Evolutionary conservation across 495 filamentous ascomycete genomes (phyloP), one percentile per base, ranked within the genome.

Genomic region (Hyaloscypha finlandica): DNA sequence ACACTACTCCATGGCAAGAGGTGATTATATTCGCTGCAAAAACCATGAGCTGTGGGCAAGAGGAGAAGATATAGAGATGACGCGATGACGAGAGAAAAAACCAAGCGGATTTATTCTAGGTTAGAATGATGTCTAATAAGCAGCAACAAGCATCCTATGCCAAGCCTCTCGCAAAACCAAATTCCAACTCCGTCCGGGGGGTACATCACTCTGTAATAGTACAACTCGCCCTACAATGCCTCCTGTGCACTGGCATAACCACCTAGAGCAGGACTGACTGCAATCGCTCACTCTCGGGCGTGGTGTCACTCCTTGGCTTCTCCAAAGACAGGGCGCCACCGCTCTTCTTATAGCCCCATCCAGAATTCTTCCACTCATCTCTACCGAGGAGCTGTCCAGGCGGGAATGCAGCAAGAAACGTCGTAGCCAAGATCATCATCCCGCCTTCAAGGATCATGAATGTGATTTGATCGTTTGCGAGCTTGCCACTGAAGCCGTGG

Each of bases 371-470:
- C 53, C 53, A 56, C 22, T 56, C 22, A 6, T 56, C 53, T 29
- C 53, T 25, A n/a, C 53, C 20, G 5, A 56, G 8, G 29, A 56
- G 30, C 8, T 31, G 53, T 9, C 53, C 53, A 16, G 53, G 53
- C 9, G 20, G 53, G 53, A 56, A 56, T 16, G 29, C 22, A 29
- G 81, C 84, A 66, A 86, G 61, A 19, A 69, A 67, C 59, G 81
- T 57, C 1, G 72, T 70, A 1, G 85, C 83, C 60, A 84, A 67
- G 22, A 77, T 73, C 68, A 88, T 81, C 82, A 88, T 84, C 6
- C 77, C 72, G 16, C 84, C 80, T 69, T 88, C 86, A 25, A 88
- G 77, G 54, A 86, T 75, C 82, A 88, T 84, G 65, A 86, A 84
- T 5, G 79, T 70, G 22, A 77, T 65, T 72, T 88, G 75, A 42